A percentile compares a stretch with the other conserved stretches of the same genome.
phyloP scores from a whole-genome alignment of 495 filamentous ascomycete species.

The Xylaria sp. region DNA sequence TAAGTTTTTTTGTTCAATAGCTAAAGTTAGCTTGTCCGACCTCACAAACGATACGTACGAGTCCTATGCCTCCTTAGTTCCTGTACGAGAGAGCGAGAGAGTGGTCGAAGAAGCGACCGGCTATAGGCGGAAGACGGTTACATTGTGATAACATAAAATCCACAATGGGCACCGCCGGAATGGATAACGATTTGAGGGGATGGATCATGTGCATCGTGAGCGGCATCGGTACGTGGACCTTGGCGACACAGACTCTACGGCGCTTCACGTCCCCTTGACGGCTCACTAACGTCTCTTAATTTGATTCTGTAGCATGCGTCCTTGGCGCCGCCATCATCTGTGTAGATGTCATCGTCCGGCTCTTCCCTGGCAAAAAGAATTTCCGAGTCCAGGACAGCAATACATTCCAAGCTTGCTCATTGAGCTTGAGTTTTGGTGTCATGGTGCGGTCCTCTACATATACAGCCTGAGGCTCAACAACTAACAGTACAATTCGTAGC shows the following conservation, averaged over 20 bases:
- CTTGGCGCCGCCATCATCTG: slow-evolving; percentile 85
- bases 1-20: not conserved
- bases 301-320: slow-evolving; percentile 68
- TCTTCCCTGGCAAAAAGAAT: slow-evolving; percentile 70
- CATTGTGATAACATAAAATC: slow-evolving; percentile 26
- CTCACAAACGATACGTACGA: not conserved
- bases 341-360: slow-evolving; percentile 77
- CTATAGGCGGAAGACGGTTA: slow-evolving; percentile 31
- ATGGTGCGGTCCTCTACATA: slow-evolving; percentile 68
- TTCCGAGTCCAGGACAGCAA: slow-evolving; percentile 92
- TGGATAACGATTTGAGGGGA: slow-evolving; percentile 85
- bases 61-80: slow-evolving; percentile 31
- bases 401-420: slow-evolving; percentile 82
- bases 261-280: slow-evolving; percentile 3
- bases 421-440: slow-evolving; percentile 95
- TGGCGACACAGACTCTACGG: slow-evolving; percentile 21
- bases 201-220: slow-evolving; percentile 92
- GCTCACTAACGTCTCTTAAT: slow-evolving; percentile 21
- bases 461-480: slow-evolving; percentile 27
- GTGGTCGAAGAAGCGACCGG: slow-evolving; percentile 19
- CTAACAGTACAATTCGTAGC: slow-evolving; percentile 55
- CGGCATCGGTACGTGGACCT: slow-evolving; percentile 66
- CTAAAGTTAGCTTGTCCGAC: not conserved
- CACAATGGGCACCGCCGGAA: slow-evolving; percentile 45
- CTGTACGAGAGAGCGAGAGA: slow-evolving; percentile 2